phyloP scores from a whole-genome alignment of 2,329 filamentous ascomycete species.

The Cryphonectria carpinicola region DNA sequence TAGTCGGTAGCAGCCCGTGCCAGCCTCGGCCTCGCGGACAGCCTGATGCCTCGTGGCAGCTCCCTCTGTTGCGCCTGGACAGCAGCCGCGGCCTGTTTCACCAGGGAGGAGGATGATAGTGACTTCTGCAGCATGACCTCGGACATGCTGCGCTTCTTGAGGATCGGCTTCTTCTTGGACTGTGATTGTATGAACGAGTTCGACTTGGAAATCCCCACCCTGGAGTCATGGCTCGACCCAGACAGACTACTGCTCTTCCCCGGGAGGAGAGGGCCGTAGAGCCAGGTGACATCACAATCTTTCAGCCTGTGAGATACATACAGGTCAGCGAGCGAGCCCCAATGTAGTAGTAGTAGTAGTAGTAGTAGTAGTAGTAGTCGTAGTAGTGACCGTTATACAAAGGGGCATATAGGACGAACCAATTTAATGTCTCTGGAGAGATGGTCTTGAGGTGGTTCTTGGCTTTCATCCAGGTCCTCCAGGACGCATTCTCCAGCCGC shows the following conservation, averaged over 20 bases:
- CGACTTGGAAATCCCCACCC: constrained; percentile 53
- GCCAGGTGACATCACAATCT: constrained; percentile 95
- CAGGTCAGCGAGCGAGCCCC: constrained; percentile 19
- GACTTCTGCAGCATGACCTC: constrained; percentile 93
- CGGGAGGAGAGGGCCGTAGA: constrained; percentile 90
- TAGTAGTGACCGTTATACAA: background rate
- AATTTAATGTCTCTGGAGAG: constrained; percentile 89
- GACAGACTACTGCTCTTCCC: constrained; percentile 42
- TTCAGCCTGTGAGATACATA: constrained; percentile 70
- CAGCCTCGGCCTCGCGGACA: constrained; percentile 57
- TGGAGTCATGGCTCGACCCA: constrained; percentile 38
- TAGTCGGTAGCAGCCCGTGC: constrained; percentile 72
- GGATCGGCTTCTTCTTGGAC: constrained; percentile 77
- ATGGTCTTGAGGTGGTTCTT: constrained; percentile 87
- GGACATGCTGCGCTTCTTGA: constrained; percentile 96
- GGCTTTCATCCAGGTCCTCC: constrained; percentile 94
- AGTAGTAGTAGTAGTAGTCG: background rate
- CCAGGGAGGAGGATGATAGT: constrained; percentile 81
- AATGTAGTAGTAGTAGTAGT: no score
- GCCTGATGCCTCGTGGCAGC: constrained; percentile 42
- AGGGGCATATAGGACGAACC: constrained; percentile 59
- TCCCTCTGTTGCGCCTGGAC: constrained; percentile 79
- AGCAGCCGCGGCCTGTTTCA: constrained; percentile 87
- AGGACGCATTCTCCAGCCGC: constrained; percentile 91
- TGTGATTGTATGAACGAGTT: constrained; percentile 68